Base-by-base conservation (phyloP, 2,329 filamentous ascomycete species). In the Meredithiella fracta region DNA sequence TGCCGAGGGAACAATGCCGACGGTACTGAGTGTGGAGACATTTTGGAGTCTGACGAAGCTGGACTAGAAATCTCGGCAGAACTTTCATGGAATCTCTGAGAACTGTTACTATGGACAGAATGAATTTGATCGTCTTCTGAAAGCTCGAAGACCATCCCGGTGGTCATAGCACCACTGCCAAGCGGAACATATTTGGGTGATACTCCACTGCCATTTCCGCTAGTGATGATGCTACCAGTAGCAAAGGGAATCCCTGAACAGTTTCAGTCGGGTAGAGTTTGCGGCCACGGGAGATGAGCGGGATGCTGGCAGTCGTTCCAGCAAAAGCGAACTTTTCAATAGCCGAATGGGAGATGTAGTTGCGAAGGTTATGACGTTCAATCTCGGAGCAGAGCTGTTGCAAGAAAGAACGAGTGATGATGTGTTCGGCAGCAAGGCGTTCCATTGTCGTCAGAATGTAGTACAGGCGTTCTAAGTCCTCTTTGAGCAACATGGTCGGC, bases 371-470 rank as follows among this genome's bases (percentile, higher is more conserved):
- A 59, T 73, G 75, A 31, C 66, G 65, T 37, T 88, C 80, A 7
- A 95, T 78, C 62, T 96, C 90, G n/a, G 90, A 74, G 58, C 89
- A 79, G 0, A 91, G 72, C 64, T 96, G 90, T 9, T 84, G 81
- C n/a, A 94, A 71, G 65, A 95, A 95, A 0, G 86, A 86, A 47
- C 84, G 80, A 0, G 87, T 90, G 29, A 96, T 77, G 1, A 80
- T 73, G 63, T 92, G 89, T 55, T 80, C 79, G 38, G 77, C 76
- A 53, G 85, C 84, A 59, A 94, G 74, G 1, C 81, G 79, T 54
- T 86, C 81, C 79, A 96, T 89, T 3, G 85, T 85, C 17, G 78
- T 75, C 3, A 95, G 69, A 40, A 95, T 72, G 61, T 91, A 88
- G 63, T 91, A 82, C 4, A 96, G 73, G 51, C 76, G 76, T 7